phyloP scores from a whole-genome alignment of 2,329 filamentous ascomycete genomes.

The Colletotrichum scovillei region DNA sequence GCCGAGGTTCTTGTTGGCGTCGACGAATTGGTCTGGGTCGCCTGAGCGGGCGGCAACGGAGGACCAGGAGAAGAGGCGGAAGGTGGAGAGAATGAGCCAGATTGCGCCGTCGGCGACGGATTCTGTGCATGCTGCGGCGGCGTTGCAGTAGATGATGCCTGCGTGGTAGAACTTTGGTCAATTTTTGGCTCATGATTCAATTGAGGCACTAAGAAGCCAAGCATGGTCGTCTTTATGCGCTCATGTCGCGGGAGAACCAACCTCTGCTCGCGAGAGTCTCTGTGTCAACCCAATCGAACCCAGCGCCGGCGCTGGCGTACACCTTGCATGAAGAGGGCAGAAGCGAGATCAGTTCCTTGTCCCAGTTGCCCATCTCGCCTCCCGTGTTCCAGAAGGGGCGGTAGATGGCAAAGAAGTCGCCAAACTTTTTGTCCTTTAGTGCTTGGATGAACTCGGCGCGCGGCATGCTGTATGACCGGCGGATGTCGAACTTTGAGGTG shows the following conservation, averaged over 20 bases:
- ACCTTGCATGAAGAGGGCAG: slow-evolving; percentile 31
- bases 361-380: slow-evolving; percentile 35
- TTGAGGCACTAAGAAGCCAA: not conserved
- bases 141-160: slow-evolving; percentile 32
- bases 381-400: slow-evolving; percentile 34
- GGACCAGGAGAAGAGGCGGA: slow-evolving; percentile 35
- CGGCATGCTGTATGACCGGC: slow-evolving; percentile 32
- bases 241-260: not conserved
- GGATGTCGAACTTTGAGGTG: slow-evolving; percentile 27
- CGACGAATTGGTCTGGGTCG: slow-evolving; percentile 32
- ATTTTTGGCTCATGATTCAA: not conserved
- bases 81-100: slow-evolving; percentile 31
- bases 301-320: slow-evolving; percentile 29
- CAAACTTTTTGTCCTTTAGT: slow-evolving; percentile 27
- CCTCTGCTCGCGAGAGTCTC: slow-evolving; percentile 26
- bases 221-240: not conserved
- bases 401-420: slow-evolving; percentile 34
- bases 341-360: slow-evolving; percentile 30
- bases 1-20: slow-evolving; percentile 32
- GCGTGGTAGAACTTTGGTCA: not conserved
- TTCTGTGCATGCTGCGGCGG: slow-evolving; percentile 29
- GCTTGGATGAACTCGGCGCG: slow-evolving; percentile 33
- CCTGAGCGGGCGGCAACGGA: slow-evolving; percentile 27
- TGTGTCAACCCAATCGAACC: slow-evolving; percentile 34
- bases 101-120: slow-evolving; percentile 35